Evolutionary conservation across 352 stramenopile species (phyloP), one percentile per base, ranked within the genome.

Genomic region (Pilasporangium apinafurcum): DNA sequence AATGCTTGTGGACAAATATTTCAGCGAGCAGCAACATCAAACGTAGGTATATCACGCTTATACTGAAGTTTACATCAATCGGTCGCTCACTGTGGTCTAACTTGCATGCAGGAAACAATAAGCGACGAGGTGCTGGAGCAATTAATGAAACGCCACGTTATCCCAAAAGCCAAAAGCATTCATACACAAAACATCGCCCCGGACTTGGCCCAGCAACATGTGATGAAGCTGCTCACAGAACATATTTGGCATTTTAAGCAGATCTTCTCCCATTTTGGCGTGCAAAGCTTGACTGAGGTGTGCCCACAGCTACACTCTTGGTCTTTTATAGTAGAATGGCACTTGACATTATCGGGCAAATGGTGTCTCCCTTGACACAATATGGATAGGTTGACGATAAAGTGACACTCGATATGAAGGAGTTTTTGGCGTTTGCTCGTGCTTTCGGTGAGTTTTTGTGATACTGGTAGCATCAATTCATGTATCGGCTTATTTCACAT

Each of bases 221-320:
- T 90, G 12, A 62, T 86, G 50, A 81, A 85, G 44, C 62, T 90
- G 14, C 43, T 90, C 18, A 72, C 54, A 9, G 68, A 86, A 20
- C 54, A 83, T 17, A 63, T 87, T 13, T 90, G 77, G 77, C 68
- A 68, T 9, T 42, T 90, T 44, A 84, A 86, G 40, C 77, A 90
- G 25, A 76, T 86, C 30, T 90, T 90, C 48, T 81, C 63, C 10
- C 77, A 90, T 21, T 87, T 90, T 35, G 65, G 52, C 14, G 64
- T 65, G 27, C 77, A 87, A 34, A 86, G 68, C 18, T 48, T 90
- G 9, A 56, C 61, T 1, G 60, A 85, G 47, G 71, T 85, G 21
- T 26, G 8, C 14, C 17, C n/a, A n/a, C n/a, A n/a, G n/a, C n/a
- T n/a, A n/a, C n/a, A n/a, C n/a, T n/a, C n/a, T n/a, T n/a, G n/a